Base-by-base conservation (phyloP, 495 filamentous ascomycete genomes). In the Xylaria nigripes region DNA sequence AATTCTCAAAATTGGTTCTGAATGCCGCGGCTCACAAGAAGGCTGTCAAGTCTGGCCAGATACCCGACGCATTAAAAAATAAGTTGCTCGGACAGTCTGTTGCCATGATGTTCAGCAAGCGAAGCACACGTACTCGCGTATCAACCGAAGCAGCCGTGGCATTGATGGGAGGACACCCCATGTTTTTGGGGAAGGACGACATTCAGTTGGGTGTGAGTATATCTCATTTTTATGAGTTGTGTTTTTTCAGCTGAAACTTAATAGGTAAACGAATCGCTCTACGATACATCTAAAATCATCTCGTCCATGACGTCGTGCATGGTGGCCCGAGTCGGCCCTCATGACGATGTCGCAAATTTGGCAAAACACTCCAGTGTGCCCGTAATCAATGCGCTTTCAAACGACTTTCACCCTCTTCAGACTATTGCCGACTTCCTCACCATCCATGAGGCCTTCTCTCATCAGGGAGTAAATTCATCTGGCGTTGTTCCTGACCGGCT, bases 31-130 rank as follows among this genome's bases (percentile, higher is more conserved):
- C 76, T 25, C 80, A 89, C 73, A 96, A 96, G 65, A 72, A 76
- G 44, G 75, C 81, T 57, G 81, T 93, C 73, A 95, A 94, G 70
- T 80, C 82, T 29, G 83, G 85, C 15, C 70, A 76, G 30, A 70
- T 82, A 34, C 85, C 86, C 2, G 69, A 75, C 44, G 71, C 72
- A 38, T 70, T 87, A 13, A 66, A 80, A 9, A 60, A 56, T n/a
- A 59, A 46, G 12, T 55, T 77, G 40, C 73, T 78, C 19, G 88
- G 89, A 21, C 81, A 90, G 69, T 94, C 91, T 3, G 80, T 96
- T 12, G 91, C 93, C 54, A 87, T 98, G 84, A 86, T 90, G 76
- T 97, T 98, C 77, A 90, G 77, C 74, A 98, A 98, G 74, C 83
- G 91, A 24, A 90, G 86, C 58, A 98, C 93, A 13, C 79, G 93